A percentile compares a stretch with the other conserved stretches of the same genome.
Conservation (phyloP, 108 stramenopile species). For the Cyclostephanos invisitatus region DNA sequence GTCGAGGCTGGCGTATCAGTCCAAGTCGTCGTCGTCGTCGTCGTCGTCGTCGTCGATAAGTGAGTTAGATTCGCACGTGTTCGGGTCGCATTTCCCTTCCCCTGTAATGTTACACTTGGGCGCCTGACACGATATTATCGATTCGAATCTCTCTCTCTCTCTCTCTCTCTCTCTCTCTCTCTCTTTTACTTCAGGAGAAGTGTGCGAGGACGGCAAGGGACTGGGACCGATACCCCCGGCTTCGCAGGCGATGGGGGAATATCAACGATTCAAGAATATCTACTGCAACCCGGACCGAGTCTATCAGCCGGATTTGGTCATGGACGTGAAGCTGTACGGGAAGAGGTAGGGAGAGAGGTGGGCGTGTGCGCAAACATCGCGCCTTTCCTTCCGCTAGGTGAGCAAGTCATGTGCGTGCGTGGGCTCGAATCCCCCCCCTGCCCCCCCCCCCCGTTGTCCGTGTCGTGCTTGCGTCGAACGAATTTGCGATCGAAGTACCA, state of each 20-base stretch:
- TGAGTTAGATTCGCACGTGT: no score
- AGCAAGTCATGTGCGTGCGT: no score
- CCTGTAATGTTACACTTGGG: background rate
- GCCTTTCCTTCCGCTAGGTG: background rate
- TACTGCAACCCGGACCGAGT: constrained; percentile 71
- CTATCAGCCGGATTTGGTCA: constrained; percentile 78
- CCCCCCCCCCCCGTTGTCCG: background rate
- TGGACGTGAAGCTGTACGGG: constrained; percentile 76
- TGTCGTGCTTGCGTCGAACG: background rate
- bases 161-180: background rate
- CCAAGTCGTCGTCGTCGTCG: no score
- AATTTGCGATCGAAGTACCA: constrained; percentile 14
- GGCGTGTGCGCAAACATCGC: background rate
- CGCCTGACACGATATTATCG: background rate
- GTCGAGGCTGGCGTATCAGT: constrained; percentile 56
- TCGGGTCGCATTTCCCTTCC: no score
- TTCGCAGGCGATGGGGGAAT: constrained; percentile 54
- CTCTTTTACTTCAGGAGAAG: constrained; percentile 8
- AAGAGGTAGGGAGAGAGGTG: constrained; percentile 19
- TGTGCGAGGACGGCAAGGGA: constrained; percentile 54
- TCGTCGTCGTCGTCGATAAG: constrained; percentile 29
- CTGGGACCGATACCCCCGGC: constrained; percentile 65
- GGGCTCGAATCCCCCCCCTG: no score
- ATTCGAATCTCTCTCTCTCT: background rate
- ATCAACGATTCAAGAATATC: constrained; percentile 81